Conservation (phyloP, 2,329 filamentous ascomycete genomes). For the Escovopsis sp. region DNA sequence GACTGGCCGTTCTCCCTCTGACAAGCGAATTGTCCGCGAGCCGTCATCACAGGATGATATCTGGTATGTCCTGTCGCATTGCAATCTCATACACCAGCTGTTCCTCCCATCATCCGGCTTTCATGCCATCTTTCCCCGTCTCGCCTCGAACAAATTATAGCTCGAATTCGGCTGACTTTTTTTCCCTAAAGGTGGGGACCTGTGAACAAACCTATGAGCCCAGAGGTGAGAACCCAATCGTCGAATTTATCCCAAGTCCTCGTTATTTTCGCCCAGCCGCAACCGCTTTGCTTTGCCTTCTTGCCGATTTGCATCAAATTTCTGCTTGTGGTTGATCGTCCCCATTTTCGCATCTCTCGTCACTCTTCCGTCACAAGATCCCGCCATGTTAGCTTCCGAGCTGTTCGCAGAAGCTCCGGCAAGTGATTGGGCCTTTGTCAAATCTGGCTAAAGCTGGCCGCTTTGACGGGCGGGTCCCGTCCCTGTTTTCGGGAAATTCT, state of each 20-base stretch:
- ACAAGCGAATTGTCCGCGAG: constrained; percentile 97
- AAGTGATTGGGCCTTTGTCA: neutral
- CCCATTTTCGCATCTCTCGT: neutral
- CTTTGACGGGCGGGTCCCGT: no score
- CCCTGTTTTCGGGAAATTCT: no score
- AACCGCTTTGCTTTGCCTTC: neutral
- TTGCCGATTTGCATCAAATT: neutral
- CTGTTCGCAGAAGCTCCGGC: neutral
- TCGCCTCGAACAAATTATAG: neutral
- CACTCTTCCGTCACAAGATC: neutral
- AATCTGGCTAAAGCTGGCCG: neutral
- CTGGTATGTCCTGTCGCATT: constrained; percentile 40
- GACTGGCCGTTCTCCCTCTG: constrained; percentile 88
- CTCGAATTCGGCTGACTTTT: neutral
- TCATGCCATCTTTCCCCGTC: constrained; percentile 1
- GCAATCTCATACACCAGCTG: neutral
- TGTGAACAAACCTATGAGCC: constrained; percentile 97
- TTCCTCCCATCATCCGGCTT: no score
- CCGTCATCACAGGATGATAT: constrained; percentile 75
- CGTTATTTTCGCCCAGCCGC: neutral
- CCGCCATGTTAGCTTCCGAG: neutral
- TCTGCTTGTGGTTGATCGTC: neutral
- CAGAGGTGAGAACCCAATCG: constrained; percentile 52
- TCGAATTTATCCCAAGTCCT: constrained; percentile 3
- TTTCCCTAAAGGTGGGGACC: constrained; percentile 58